phyloP scores from a whole-genome alignment of 2,329 filamentous ascomycete genomes.

The Stagonosporopsis vannaccii region DNA sequence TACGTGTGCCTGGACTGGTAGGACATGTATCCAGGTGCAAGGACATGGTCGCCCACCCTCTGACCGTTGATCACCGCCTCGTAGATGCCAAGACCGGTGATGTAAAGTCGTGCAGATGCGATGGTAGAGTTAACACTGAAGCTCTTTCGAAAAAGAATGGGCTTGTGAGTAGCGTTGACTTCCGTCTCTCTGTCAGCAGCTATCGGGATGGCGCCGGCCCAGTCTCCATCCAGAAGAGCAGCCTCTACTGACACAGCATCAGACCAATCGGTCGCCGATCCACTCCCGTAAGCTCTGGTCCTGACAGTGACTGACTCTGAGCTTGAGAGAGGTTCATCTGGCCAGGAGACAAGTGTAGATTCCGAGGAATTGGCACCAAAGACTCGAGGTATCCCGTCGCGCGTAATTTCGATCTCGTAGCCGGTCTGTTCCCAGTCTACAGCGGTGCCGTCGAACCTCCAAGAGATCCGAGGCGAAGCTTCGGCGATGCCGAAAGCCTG shows the following conservation, averaged over 20 bases:
- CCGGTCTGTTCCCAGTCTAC: slow-evolving; percentile 54
- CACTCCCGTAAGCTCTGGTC: slow-evolving; percentile 36
- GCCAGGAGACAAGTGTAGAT: slow-evolving; percentile 58
- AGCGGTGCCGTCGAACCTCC: slow-evolving; percentile 53
- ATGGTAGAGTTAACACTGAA: slow-evolving; percentile 18
- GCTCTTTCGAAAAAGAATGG: slow-evolving; percentile 48
- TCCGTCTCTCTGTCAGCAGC: slow-evolving; percentile 25
- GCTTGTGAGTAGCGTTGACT: slow-evolving; percentile 35
- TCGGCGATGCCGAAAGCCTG: slow-evolving; percentile 56
- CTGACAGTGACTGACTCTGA: slow-evolving; percentile 38
- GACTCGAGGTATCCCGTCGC: slow-evolving; percentile 24
- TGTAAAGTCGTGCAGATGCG: slow-evolving; percentile 22
- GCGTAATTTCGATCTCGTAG: slow-evolving; percentile 56
- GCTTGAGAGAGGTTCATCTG: slow-evolving; percentile 41
- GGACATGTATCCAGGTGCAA: slow-evolving; percentile 62
- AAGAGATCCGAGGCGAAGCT: slow-evolving; percentile 55
- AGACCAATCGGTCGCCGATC: slow-evolving; percentile 40
- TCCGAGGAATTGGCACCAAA: slow-evolving; percentile 43
- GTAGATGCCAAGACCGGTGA: slow-evolving; percentile 27
- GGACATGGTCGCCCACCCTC: slow-evolving; percentile 21
- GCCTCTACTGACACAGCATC: slow-evolving; percentile 39
- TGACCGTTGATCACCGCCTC: slow-evolving; percentile 27
- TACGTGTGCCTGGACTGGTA: slow-evolving; percentile 62
- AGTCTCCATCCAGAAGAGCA: slow-evolving; percentile 46
- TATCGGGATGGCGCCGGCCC: slow-evolving; percentile 38